A percentile compares a stretch with the other conserved stretches of the same genome.
Conservation (phyloP, 2,329 filamentous ascomycete genomes). For the Fusarium nelsonii region DNA sequence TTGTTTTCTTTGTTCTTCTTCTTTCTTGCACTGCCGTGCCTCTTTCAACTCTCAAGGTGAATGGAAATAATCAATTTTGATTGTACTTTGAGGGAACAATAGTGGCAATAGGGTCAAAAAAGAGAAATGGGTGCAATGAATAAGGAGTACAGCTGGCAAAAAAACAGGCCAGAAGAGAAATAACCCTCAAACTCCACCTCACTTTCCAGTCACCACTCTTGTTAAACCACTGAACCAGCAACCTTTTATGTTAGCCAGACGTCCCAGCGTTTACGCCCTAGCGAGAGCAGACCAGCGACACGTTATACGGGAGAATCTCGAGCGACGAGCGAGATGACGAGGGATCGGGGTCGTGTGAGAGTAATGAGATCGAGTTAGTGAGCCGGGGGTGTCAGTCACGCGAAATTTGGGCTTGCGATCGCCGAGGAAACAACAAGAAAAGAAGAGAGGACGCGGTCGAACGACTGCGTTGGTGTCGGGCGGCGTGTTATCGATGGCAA, state of each 20-base stretch:
- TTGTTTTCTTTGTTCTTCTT: constrained; percentile 50
- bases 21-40: constrained; percentile 56
- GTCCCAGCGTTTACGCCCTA: constrained; percentile 42
- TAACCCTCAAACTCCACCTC: constrained; percentile 55
- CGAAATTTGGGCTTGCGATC: not conserved
- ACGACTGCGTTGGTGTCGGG: constrained; percentile 20
- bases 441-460: constrained; percentile 5
- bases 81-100: constrained; percentile 58
- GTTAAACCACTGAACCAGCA: constrained; percentile 51
- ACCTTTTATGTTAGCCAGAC: constrained; percentile 49
- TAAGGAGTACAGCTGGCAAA: constrained; percentile 58
- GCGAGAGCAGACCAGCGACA: constrained; percentile 43
- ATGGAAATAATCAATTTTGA: constrained; percentile 66
- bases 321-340: constrained; percentile 12
- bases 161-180: constrained; percentile 52
- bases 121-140: constrained; percentile 51
- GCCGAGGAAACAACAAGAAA: constrained; percentile 7
- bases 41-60: constrained; percentile 54
- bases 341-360: constrained; percentile 25
- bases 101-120: constrained; percentile 52
- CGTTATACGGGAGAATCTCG: constrained; percentile 15
- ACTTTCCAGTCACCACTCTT: constrained; percentile 52
- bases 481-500: constrained; percentile 38
- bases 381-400: constrained; percentile 10
- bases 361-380: constrained; percentile 17